A percentile compares a stretch with the other conserved stretches of the same genome.
Evolutionary conservation across 2,329 filamentous ascomycete genomes (phyloP).

Genomic region (Colletotrichum limetticola): DNA sequence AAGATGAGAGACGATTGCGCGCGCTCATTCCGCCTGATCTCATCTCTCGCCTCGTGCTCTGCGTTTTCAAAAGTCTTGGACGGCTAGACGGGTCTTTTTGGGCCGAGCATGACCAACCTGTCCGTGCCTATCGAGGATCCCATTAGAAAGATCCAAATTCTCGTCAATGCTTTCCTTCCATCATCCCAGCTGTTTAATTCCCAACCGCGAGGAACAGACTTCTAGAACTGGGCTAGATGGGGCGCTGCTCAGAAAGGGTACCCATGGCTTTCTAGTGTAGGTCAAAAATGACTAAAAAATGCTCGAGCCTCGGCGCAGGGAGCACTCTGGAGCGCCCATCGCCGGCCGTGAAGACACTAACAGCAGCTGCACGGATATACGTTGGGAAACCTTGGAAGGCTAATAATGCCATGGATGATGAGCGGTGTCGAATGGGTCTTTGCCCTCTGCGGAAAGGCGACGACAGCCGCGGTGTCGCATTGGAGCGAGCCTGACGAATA

Average conservation of each 20-base stretch:
- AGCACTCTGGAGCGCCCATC: slow-evolving; percentile 3
- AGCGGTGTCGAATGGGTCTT: slow-evolving; percentile 3
- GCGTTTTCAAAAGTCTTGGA: not conserved
- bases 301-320: slow-evolving; percentile 33
- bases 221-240: slow-evolving; percentile 16
- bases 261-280: not conserved
- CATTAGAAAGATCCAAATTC: not conserved
- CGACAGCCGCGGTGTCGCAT: not conserved
- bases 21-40: slow-evolving; percentile 11
- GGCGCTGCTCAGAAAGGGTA: not conserved
- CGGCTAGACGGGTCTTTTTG: not conserved
- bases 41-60: slow-evolving; percentile 14
- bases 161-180: slow-evolving; percentile 3
- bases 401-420: slow-evolving; percentile 12
- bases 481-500: slow-evolving; percentile 25
- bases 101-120: not conserved
- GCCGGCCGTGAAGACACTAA: slow-evolving; percentile 22
- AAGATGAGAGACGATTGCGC: slow-evolving; percentile 19
- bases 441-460: slow-evolving; percentile 12
- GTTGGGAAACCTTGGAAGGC: slow-evolving; percentile 10
- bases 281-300: not conserved
- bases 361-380: slow-evolving; percentile 29
- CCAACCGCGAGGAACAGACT: slow-evolving; percentile 9
- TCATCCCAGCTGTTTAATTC: slow-evolving; percentile 8
- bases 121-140: not conserved